Evolutionary conservation across 495 filamentous ascomycete genomes (phyloP), one percentile per base, ranked within the genome.

Genomic region (Chaetomium tenue): DNA sequence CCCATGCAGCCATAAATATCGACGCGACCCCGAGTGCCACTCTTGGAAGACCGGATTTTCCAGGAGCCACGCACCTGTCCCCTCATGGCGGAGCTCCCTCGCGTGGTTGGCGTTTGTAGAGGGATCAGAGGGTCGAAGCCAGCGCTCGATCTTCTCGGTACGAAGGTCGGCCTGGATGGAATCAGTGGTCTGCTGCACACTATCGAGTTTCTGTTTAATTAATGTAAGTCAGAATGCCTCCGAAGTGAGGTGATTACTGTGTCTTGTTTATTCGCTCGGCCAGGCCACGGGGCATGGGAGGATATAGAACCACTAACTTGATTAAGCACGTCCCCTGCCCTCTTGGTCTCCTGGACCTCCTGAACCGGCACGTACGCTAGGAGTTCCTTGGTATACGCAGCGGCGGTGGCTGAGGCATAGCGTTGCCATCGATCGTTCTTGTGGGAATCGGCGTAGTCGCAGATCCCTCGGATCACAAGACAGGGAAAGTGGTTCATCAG

Each of bases 381-480:
- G 16, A 75, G 53, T 13, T 68, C 73, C 63, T 73, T 75, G 20
- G 70, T 64, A 67, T 70, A 74, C 13, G 69, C 72, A 16, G 76
- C 74, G 7, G 73, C 75, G 18, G 58, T 66, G 6, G 69, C 71
- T 8, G 74, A 69, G 18, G 74, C 74, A 57, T 76, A 76, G 11
- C 52, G 16, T 48, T 77, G 74, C 75, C 73, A 79, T 15, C 48
- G 47, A 48, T 77, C 67, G 63, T 73, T 71, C 28, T 30, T 30
- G 28, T 30, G 28, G 28, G 28, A 30, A 30, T 30, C 28, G 28
- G 28, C 63, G 64, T 79, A 79, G 58, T 79, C 76, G 44, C 70
- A 74, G n/a, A 77, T 75, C n/a, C 72, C 72, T 63, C 77, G 76
- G 64, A 78, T 74, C 18, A 80, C 67, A 2, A 78, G 16, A 47